Evolutionary conservation across 2,329 filamentous ascomycete species (phyloP).

Genomic region (Keithomyces neogunnii): DNA sequence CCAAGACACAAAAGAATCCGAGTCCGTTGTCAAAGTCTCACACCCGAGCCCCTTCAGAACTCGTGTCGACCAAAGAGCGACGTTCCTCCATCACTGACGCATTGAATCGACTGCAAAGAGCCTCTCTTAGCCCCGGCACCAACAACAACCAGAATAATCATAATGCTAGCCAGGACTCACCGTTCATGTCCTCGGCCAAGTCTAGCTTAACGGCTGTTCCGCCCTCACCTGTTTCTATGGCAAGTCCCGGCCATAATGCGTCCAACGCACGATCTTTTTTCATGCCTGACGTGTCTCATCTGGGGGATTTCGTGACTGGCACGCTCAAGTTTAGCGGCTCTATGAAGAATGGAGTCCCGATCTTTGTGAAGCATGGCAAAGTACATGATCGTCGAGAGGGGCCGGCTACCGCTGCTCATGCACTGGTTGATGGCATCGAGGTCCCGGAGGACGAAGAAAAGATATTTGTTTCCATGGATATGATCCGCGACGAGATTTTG

Average conservation of each 20-base stretch:
- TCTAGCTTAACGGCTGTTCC: conserved; percentile 33
- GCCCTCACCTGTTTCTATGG: conserved; percentile 25
- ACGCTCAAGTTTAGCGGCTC: conserved; percentile 42
- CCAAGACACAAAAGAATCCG: conserved; percentile 22
- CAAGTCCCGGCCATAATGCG: conserved; percentile 25
- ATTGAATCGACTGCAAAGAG: conserved; percentile 26
- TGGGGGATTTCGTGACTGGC: conserved; percentile 50
- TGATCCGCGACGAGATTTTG: conserved; percentile 50
- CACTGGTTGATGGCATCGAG: conserved; percentile 40
- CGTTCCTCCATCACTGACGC: conserved; percentile 25
- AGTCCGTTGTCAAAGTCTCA: conserved; percentile 31
- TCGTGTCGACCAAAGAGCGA: conserved; percentile 15
- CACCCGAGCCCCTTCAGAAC: conserved; percentile 20
- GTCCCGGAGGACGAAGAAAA: conserved; percentile 46
- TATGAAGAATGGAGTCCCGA: conserved; percentile 43
- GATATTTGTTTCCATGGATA: conserved; percentile 53
- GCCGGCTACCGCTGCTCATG: conserved; percentile 29
- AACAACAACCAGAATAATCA: not conserved
- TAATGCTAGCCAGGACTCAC: conserved; percentile 17
- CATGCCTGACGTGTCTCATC: conserved; percentile 43
- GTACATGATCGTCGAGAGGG: conserved; percentile 35
- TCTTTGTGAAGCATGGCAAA: conserved; percentile 46
- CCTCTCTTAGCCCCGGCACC: conserved; percentile 21
- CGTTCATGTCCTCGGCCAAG: conserved; percentile 29
- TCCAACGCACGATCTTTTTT: conserved; percentile 44